A percentile compares a stretch with the other conserved stretches of the same genome.
These are phyloP conservation scores for Picea glauca DNA, from an alignment of 75 land plant genomes.

Conservation along the genomic window DNA sequence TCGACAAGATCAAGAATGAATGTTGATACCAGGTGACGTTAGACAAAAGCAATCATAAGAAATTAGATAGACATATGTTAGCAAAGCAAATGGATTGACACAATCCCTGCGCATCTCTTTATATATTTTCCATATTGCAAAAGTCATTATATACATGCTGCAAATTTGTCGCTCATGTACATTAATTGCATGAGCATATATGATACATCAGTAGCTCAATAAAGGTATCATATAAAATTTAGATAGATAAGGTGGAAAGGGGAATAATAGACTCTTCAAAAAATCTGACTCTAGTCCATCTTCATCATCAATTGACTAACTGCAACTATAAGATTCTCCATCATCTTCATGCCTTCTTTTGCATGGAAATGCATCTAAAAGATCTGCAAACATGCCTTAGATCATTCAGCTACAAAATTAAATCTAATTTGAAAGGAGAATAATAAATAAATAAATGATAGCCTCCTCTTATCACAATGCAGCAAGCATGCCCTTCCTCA, in stretches of 20 bases:
- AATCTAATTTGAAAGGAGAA: too few species aligned
- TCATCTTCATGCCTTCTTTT: slow-evolving; percentile 66
- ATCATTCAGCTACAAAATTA: too few species aligned
- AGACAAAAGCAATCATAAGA: too few species aligned
- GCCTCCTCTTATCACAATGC: too few species aligned
- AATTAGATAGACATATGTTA: too few species aligned
- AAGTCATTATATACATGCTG: too few species aligned
- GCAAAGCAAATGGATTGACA: too few species aligned
- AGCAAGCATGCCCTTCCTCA: too few species aligned
- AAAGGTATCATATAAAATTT: background rate
- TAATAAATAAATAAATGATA: too few species aligned
- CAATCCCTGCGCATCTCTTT: too few species aligned
- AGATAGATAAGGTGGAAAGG: background rate
- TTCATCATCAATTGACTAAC: slow-evolving; percentile 26
- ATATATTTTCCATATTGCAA: too few species aligned
- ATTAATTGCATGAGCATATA: background rate
- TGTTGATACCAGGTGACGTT: too few species aligned
- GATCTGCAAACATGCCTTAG: slow-evolving; percentile 26
- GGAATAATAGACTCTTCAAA: background rate
- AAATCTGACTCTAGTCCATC: slow-evolving; percentile 30
- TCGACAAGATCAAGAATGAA: background rate
- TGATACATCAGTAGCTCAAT: background rate
- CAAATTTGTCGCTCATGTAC: background rate
- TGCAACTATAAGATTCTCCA: slow-evolving; percentile 51
- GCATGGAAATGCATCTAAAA: slow-evolving; percentile 70